Evolutionary conservation across 2,329 filamentous ascomycete species (phyloP), one percentile per base, ranked within the genome.

Genomic region (Keithomyces neogunnii): DNA sequence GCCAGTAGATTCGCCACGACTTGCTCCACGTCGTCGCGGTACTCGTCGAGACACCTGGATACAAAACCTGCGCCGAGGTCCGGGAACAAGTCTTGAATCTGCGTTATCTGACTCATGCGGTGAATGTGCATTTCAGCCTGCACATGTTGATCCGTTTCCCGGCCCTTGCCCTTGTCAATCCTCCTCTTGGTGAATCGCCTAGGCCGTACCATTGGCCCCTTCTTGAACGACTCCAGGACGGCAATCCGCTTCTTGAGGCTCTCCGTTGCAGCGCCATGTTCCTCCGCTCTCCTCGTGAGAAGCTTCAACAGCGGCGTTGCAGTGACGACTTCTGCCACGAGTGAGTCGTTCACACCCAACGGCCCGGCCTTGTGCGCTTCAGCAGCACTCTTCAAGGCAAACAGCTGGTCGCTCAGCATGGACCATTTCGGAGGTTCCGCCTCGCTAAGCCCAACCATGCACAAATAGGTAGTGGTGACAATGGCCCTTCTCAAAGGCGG

Each of bases 11-110:
- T 87, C 4, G 87, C 81, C 54, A 93, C 85, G 36, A 93, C 85
- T 63, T 85, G 78, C 67, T 96, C 90, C 0, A 85, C 78, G 60
- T 91, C 76, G 57, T 93, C 84, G 44, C 73, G 70, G 64, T 93
- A 96, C 63, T 88, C 83, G 60, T 92, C 86, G 29, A 96, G 75
- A 8, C 95, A 76, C 59, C 80, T 86, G 19, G 88, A 77, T 13
- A 97, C 74, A 63, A 96, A 97, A 0, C 79, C 88, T 3, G 88
- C 85, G 4, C 91, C 90, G 8, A 97, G 73, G 55, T 95, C 82
- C 0, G 92, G 89, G 62, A 97, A 96, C 0, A 97, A 74, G 63
- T 99, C 92, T 63, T 96, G 90, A n/a, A 99, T 78, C 65, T 95
- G 89, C 0, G 86, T 86, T 48, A 97, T 82, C 47, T 92, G 81